Base-by-base conservation (phyloP, 345 rosid genomes). In the Durio zibethinus region DNA sequence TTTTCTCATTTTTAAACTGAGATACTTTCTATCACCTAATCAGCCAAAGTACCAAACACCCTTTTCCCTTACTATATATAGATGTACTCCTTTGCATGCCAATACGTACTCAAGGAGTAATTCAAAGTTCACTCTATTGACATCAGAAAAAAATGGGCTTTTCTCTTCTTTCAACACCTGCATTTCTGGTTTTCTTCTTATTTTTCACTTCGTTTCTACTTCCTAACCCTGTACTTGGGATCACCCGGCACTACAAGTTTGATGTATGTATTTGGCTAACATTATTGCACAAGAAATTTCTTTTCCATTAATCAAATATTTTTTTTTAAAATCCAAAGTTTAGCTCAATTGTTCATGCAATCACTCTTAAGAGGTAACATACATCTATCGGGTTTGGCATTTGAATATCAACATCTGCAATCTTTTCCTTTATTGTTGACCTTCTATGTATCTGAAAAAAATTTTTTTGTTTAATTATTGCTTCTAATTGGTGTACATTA, bases 161-260 rank as follows among this genome's bases (percentile, higher is more conserved):
- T 79, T 80, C 76, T 74, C 21, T 72, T 81, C 76, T 80, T 78
- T 83, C 83, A 82, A 67, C 76, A 56, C 21, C 83, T 61, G 7
- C 81, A 56, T 33, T 73, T 42, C 45, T 76, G 43, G 76, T 84
- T 14, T 15, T 86, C 43, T 47, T 84, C 29, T 76, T 83, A 4
- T 42, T 80, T 23, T 53, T 77, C 62, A 65, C 62, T 59, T 53
- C 79, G 47, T 72, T 72, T 73, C 65, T 82, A 79, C 75, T 80
- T 73, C 80, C 86, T 63, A 80, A 84, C 36, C 78, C 77, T 61
- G 87, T 85, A 73, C 52, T 81, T 79, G 92, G 91, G 78, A 74
- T 76, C 47, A 94, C 93, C 67, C 85, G 96, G 83, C 98, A 93
- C 78, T 93, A 87, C 88, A 86, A 81, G 74, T 86, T 94, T 57